Percentiles rank a stretch among this genome's conserved stretches.
These are phyloP conservation scores for Magnusiomyces suaveolens DNA, from an alignment of 1,139 yeast genomes.

Conservation along the genomic window DNA sequence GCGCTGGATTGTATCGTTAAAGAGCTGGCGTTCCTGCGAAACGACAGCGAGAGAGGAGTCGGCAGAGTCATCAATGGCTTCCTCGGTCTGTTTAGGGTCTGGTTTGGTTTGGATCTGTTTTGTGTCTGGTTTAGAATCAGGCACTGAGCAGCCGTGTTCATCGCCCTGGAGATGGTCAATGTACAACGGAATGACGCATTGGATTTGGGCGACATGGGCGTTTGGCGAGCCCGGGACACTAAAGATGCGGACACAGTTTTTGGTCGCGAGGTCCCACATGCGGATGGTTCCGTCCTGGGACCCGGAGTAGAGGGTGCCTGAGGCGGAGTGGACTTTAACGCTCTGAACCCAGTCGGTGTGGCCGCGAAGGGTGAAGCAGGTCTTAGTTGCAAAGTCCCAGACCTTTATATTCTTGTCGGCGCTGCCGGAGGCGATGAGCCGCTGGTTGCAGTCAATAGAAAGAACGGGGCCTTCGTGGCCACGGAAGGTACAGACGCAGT, in stretches of 20 bases:
- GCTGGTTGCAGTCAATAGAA: conserved; percentile 61
- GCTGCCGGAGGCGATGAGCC: conserved; percentile 83
- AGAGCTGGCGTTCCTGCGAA: conserved; percentile 5
- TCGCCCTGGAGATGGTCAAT: conserved; percentile 37
- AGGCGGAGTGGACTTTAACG: conserved; percentile 73
- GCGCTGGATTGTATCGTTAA: conserved; percentile 2
- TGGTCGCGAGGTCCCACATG: conserved; percentile 86
- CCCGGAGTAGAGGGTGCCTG: conserved; percentile 74
- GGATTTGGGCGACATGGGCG: conserved; percentile 54
- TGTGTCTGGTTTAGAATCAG: conserved; percentile 19
- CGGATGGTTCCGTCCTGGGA: conserved; percentile 86
- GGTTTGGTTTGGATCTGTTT: too few species aligned
- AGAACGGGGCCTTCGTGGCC: conserved; percentile 87
- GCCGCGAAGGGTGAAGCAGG: conserved; percentile 86
- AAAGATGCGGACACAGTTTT: conserved; percentile 68
- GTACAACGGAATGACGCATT: conserved; percentile 75
- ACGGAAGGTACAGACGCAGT: conserved; percentile 82
- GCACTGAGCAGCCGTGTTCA: conserved; percentile 22
- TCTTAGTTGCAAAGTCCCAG: conserved; percentile 91
- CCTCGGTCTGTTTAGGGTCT: too few species aligned
- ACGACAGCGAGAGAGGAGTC: not conserved
- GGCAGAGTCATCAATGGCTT: too few species aligned
- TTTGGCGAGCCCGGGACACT: conserved; percentile 36
- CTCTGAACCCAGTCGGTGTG: conserved; percentile 88
- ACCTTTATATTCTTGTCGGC: conserved; percentile 88